These are phyloP conservation scores for Taphrina betulina DNA, from an alignment of 1,139 yeast species.

Conservation along the genomic window DNA sequence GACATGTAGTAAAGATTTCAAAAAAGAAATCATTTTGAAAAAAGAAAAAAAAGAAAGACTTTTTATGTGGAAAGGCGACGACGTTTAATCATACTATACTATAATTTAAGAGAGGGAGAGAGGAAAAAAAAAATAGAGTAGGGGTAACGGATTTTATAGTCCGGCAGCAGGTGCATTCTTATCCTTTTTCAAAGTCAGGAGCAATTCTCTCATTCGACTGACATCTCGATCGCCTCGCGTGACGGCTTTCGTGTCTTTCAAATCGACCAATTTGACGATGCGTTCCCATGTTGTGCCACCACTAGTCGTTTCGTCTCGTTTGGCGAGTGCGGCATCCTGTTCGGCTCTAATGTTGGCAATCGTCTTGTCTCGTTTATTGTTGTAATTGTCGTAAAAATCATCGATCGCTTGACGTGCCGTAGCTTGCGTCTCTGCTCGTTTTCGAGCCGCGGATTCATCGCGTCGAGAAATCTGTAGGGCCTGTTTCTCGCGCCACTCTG, in stretches of 20 bases:
- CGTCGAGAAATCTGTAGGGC: conserved; percentile 77
- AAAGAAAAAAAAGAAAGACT: no score
- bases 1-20: no score
- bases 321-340: conserved; percentile 62
- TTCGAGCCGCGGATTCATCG: conserved; percentile 68
- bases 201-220: conserved; percentile 66
- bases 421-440: conserved; percentile 64
- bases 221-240: conserved; percentile 63
- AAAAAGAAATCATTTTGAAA: no score
- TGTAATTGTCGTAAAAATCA: conserved; percentile 91
- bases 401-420: conserved; percentile 87
- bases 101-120: no score
- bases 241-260: conserved; percentile 48
- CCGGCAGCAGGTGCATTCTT: conserved; percentile 72
- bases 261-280: conserved; percentile 55
- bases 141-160: no score
- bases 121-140: no score
- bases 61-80: no score
- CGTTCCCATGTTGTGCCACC: conserved; percentile 87
- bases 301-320: conserved; percentile 73
- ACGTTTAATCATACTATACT: no score
- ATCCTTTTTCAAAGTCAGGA: conserved; percentile 66
- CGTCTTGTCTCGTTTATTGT: conserved; percentile 73
- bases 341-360: conserved; percentile 67
- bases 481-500: conserved; percentile 74